phyloP scores from a whole-genome alignment of 768 basidiomycete genomes.

The Tylopilus sp. region DNA sequence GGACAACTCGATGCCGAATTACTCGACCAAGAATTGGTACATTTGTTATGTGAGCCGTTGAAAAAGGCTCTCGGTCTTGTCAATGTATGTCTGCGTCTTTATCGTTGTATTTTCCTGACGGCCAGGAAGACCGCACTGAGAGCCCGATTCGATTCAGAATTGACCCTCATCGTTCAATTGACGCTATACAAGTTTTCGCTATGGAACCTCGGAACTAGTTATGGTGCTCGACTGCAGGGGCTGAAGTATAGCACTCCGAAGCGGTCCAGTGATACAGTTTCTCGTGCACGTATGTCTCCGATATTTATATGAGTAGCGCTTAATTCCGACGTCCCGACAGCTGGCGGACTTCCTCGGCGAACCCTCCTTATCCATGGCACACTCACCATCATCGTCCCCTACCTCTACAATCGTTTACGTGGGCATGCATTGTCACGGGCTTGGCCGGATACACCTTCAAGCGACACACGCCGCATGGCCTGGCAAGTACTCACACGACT shows the following conservation, averaged over 20 bases:
- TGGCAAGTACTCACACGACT: slow-evolving; percentile 67
- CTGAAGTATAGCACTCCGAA: slow-evolving; percentile 50
- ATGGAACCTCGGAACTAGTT: slow-evolving; percentile 77
- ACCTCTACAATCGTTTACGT: slow-evolving; percentile 72
- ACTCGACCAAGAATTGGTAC: slow-evolving; percentile 83
- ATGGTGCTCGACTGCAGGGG: slow-evolving; percentile 81
- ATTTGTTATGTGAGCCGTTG: slow-evolving; percentile 80
- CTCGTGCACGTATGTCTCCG: slow-evolving; percentile 23
- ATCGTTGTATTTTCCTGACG: slow-evolving; percentile 14
- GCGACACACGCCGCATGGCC: slow-evolving; percentile 65
- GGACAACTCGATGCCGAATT: slow-evolving; percentile 90
- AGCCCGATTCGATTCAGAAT: slow-evolving; percentile 68
- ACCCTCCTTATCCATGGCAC: slow-evolving; percentile 64
- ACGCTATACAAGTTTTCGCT: slow-evolving; percentile 78
- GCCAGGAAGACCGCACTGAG: slow-evolving; percentile 50
- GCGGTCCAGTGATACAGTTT: neutral
- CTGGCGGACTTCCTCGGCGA: slow-evolving; percentile 61
- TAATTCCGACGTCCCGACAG: slow-evolving; percentile 32
- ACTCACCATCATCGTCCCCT: slow-evolving; percentile 74
- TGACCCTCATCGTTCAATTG: slow-evolving; percentile 65
- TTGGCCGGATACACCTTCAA: slow-evolving; percentile 89
- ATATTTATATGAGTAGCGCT: neutral
- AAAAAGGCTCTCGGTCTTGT: slow-evolving; percentile 64
- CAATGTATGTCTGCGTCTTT: slow-evolving; percentile 46
- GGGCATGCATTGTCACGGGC: slow-evolving; percentile 73